Conservation (phyloP, 495 filamentous ascomycete genomes). For the Podospora pseudoanserina region DNA sequence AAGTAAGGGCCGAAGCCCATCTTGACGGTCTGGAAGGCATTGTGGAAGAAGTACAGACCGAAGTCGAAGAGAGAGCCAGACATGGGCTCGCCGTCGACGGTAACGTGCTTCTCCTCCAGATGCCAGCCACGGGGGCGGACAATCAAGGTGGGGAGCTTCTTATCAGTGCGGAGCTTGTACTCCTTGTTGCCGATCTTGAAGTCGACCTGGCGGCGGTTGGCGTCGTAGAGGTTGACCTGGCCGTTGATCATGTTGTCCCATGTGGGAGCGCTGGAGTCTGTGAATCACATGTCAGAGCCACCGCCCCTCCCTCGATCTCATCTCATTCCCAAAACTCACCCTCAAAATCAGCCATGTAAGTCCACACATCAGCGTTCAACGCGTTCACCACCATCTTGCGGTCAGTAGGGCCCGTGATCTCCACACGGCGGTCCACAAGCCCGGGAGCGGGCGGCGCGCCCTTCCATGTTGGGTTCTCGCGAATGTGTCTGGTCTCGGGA, state of each 20-base stretch:
- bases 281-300: not conserved
- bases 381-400: conserved; percentile 99
- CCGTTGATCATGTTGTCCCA: conserved; percentile 99
- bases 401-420: conserved; percentile 98
- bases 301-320: not conserved
- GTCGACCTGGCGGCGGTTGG: conserved; percentile 89
- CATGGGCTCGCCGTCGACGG: conserved; percentile 91
- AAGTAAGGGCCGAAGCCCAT: conserved; percentile 91
- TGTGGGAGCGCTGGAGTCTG: conserved; percentile 94
- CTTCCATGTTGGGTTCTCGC: conserved; percentile 91
- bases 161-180: conserved; percentile 93
- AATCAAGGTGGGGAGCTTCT: conserved; percentile 74
- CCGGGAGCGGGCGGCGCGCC: conserved; percentile 91
- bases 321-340: conserved; percentile 47
- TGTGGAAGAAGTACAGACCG: conserved; percentile 99
- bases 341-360: conserved; percentile 99
- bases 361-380: conserved; percentile 95
- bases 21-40: conserved; percentile 82
- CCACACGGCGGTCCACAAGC: conserved; percentile 89
- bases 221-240: conserved; percentile 97
- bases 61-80: conserved; percentile 95
- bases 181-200: conserved; percentile 94
- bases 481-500: conserved; percentile 92
- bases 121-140: conserved; percentile 89
- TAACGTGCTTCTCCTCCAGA: conserved; percentile 97